Evolutionary conservation across 495 filamentous ascomycete species (phyloP), one percentile per base, ranked within the genome.

Genomic region (Penicillium taxi): DNA sequence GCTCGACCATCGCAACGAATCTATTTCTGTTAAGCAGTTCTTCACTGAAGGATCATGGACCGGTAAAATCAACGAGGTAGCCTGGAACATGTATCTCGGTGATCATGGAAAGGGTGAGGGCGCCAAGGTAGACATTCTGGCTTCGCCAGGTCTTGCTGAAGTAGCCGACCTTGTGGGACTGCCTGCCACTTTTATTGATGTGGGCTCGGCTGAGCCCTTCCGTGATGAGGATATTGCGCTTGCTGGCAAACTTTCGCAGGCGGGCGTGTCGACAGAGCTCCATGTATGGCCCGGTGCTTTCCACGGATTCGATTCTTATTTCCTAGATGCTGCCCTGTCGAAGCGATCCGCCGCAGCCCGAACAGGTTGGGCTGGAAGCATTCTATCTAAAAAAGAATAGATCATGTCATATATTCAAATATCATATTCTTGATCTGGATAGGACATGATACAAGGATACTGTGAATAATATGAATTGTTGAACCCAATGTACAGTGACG

Each of bases 141-240:
- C 28, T 31, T 15, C 32, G 3, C 22, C 33, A 4, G 33, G 12
- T 0, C 12, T 4, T 14, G 23, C 23, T 16, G 18, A n/a, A n/a
- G n/a, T n/a, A n/a, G n/a, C 7, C 4, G 23, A 25, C 9, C 21
- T 36, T 4, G 4, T 14, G 3, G 13, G 6, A 6, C 33, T 36
- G 15, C 33, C 33, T 16, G 11, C 13, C 5, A 22, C 33, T 6
- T 36, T 4, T 16, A 26, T 26, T 17, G 33, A 36, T 25, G 33
- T 26, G 5, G 33, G 33, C 1, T 12, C 12, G 5, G 6, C 7
- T 3, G 33, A 36, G 2, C 2, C 9, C 2, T 36, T 36, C 9
- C 33, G 33, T 3, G 33, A 36, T 26, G 33, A 36, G 9, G 22
- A 17, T 26, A 26, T 36, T 26, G 12, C 12, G 4, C 26, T 25